Evolutionary conservation across 2,329 filamentous ascomycete genomes (phyloP).

Genomic region (Talaromyces atroroseus): DNA sequence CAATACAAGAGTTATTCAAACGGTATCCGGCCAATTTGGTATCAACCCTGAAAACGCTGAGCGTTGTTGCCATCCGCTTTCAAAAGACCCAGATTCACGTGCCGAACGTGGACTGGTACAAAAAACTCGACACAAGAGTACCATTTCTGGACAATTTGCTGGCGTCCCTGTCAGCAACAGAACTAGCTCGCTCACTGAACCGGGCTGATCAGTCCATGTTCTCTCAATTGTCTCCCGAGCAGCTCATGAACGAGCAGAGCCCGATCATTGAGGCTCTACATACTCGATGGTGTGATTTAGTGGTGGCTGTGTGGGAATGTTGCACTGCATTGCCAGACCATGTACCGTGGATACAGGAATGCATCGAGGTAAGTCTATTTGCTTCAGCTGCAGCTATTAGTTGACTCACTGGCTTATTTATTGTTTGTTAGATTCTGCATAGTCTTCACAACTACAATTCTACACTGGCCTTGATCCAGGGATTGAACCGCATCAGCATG

Average conservation of each 20-base stretch:
- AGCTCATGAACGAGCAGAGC: conserved; percentile 22
- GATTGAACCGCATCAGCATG: conserved; percentile 30
- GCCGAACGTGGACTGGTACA: conserved; percentile 30
- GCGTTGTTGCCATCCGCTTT: conserved; percentile 32
- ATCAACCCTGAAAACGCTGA: conserved; percentile 32
- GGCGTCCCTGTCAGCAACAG: conserved; percentile 25
- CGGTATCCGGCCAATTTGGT: conserved; percentile 26
- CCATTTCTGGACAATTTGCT: conserved; percentile 32
- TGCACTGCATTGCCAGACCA: conserved; percentile 32
- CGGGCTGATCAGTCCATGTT: conserved; percentile 27
- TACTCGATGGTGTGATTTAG: conserved; percentile 27
- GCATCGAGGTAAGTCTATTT: conserved; percentile 27
- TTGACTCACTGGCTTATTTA: background rate
- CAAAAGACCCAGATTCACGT: conserved; percentile 30
- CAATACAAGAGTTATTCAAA: conserved; percentile 34
- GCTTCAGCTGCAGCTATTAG: background rate
- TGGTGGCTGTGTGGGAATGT: conserved; percentile 33
- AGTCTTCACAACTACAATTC: conserved; percentile 32
- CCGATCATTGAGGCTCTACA: conserved; percentile 20
- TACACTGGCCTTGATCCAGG: conserved; percentile 31
- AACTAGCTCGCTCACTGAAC: conserved; percentile 30
- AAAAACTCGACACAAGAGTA: conserved; percentile 27
- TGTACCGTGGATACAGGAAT: conserved; percentile 29
- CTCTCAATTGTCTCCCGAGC: conserved; percentile 19
- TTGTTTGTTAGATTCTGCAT: conserved; percentile 24